A percentile compares a stretch with the other conserved stretches of the same genome.
Conservation (phyloP, 2,329 filamentous ascomycete species). For the Mycosphaerella arachidis region DNA sequence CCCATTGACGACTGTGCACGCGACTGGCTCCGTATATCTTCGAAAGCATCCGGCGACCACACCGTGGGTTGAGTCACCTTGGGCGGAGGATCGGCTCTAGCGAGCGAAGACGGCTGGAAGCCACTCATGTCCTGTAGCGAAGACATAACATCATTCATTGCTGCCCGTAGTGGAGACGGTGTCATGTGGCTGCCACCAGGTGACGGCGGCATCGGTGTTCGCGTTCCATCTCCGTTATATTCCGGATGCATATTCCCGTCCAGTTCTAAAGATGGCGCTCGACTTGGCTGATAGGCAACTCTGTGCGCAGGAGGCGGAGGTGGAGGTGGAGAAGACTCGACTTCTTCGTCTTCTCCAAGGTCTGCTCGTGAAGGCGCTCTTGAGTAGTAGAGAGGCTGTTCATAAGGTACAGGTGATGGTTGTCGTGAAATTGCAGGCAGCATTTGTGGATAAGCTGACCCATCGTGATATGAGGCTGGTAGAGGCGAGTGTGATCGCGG, state of each 20-base stretch:
- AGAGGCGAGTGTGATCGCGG: constrained; percentile 42
- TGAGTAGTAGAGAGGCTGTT: constrained; percentile 19
- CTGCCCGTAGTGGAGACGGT: constrained; percentile 84
- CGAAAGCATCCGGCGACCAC: constrained; percentile 90
- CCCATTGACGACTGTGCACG: constrained; percentile 72
- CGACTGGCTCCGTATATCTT: constrained; percentile 47
- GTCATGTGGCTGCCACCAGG: constrained; percentile 58
- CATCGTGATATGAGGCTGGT: constrained; percentile 34
- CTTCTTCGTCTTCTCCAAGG: constrained; percentile 39
- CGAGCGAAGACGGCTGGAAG: constrained; percentile 44
- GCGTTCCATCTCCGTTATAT: constrained; percentile 49
- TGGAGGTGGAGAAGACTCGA: constrained; percentile 68
- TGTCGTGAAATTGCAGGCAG: constrained; percentile 21
- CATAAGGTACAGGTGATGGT: constrained; percentile 29
- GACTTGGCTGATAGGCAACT: constrained; percentile 48
- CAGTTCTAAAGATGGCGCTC: constrained; percentile 46
- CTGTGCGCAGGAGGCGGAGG: constrained; percentile 79
- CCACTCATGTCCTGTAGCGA: constrained; percentile 82
- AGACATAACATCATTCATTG: constrained; percentile 98
- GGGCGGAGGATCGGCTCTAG: constrained; percentile 52
- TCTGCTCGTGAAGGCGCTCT: constrained; percentile 21
- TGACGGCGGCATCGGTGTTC: constrained; percentile 65
- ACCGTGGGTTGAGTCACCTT: constrained; percentile 62
- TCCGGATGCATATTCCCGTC: constrained; percentile 29
- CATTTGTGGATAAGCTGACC: constrained; percentile 31